These are phyloP conservation scores for Aspergillus homomorphus DNA, from an alignment of 495 filamentous ascomycete genomes.

Conservation along the genomic window DNA sequence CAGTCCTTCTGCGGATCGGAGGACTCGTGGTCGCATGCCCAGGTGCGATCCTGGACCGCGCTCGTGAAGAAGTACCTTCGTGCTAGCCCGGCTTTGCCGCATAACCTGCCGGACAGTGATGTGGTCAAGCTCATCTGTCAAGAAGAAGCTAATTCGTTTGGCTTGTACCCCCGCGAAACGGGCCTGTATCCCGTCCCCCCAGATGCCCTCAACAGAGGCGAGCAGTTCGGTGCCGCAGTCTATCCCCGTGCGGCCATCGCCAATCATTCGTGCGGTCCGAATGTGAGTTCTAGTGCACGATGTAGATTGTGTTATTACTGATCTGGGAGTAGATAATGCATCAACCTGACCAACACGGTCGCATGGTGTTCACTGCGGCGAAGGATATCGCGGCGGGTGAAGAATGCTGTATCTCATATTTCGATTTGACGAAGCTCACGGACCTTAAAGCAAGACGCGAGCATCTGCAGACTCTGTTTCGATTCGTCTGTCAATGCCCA, in stretches of 20 bases:
- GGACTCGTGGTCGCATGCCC: slow-evolving; percentile 35
- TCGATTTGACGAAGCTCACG: slow-evolving; percentile 29
- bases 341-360: slow-evolving; percentile 33
- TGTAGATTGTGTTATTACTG: background rate
- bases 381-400: slow-evolving; percentile 34
- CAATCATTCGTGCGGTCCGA: slow-evolving; percentile 40
- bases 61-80: slow-evolving; percentile 40
- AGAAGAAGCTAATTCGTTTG: slow-evolving; percentile 43
- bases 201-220: slow-evolving; percentile 24
- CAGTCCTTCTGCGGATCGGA: slow-evolving; percentile 33
- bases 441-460: slow-evolving; percentile 25
- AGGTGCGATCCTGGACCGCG: slow-evolving; percentile 29
- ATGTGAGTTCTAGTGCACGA: slow-evolving; percentile 27
- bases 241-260: slow-evolving; percentile 38
- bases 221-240: slow-evolving; percentile 39
- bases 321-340: slow-evolving; percentile 28
- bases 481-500: slow-evolving; percentile 34
- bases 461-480: slow-evolving; percentile 31
- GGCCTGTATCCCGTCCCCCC: slow-evolving; percentile 22
- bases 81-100: slow-evolving; percentile 18
- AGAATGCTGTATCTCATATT: slow-evolving; percentile 44
- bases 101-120: slow-evolving; percentile 20
- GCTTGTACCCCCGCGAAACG: slow-evolving; percentile 40
- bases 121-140: slow-evolving; percentile 35
- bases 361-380: slow-evolving; percentile 38